Conservation (phyloP, 106 monocot genomes). For the Phalaenopsis aphrodite region DNA sequence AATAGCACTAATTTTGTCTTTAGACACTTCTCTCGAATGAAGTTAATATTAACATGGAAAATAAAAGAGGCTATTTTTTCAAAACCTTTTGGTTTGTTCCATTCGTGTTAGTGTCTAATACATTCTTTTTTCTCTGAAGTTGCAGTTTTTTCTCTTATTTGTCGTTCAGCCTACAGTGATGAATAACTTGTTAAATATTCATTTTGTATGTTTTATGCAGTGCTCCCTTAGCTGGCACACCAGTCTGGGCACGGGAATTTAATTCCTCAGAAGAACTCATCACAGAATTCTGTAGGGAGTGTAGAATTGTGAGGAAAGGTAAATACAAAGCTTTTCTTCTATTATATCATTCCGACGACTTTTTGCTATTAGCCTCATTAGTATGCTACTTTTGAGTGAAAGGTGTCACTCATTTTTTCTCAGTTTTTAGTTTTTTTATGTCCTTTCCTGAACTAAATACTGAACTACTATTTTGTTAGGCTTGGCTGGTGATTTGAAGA, state of each 20-base stretch:
- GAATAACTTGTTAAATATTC: not conserved
- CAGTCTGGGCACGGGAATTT: constrained; percentile 95
- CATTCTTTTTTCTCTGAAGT: not conserved
- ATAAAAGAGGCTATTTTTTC: not conserved
- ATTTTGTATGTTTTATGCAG: constrained; percentile 23
- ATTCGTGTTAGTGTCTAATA: not conserved
- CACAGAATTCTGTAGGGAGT: constrained; percentile 98
- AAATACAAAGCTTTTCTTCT: not conserved
- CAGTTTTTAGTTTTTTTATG: not conserved
- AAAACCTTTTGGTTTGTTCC: not conserved
- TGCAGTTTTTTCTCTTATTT: not conserved
- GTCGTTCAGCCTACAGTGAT: not conserved
- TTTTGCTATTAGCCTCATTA: not conserved
- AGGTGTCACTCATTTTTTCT: not conserved
- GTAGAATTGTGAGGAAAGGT: constrained; percentile 99
- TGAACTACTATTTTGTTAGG: constrained; percentile 32
- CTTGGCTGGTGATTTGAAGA: constrained; percentile 98
- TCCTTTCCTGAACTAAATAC: not conserved
- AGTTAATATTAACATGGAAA: not conserved
- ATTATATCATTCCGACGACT: not conserved
- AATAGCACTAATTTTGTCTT: too few species aligned
- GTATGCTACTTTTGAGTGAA: not conserved
- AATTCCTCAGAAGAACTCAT: constrained; percentile 93
- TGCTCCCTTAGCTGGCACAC: constrained; percentile 84
- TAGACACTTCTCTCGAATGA: not conserved